phyloP scores from a whole-genome alignment of 1,284 basidiomycete genomes.

The Naganishia albida region DNA sequence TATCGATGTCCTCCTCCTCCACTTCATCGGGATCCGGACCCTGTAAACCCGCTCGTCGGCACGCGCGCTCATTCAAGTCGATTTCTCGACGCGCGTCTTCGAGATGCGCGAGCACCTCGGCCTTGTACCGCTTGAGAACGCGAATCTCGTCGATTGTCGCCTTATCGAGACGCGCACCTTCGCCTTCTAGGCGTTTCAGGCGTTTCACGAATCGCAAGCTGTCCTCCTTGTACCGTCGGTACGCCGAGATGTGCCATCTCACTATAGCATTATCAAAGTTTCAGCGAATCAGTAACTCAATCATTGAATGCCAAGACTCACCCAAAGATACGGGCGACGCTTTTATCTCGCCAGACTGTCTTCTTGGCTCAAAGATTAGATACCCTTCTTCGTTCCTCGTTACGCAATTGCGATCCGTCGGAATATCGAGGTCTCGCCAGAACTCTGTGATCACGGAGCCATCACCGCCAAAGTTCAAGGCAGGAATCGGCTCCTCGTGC shows the following conservation, averaged over 20 bases:
- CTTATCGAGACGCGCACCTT: conserved; percentile 9
- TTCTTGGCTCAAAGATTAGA: not conserved
- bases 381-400: conserved; percentile 6
- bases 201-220: conserved; percentile 9
- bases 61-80: conserved; percentile 12
- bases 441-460: conserved; percentile 11
- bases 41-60: not conserved
- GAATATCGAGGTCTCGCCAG: conserved; percentile 6
- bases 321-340: conserved; percentile 16
- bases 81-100: conserved; percentile 18
- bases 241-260: conserved; percentile 21
- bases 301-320: not conserved
- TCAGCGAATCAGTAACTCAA: not conserved
- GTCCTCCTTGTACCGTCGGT: conserved; percentile 21
- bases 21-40: conserved; percentile 1
- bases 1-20: conserved; percentile 15
- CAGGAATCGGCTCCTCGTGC: conserved; percentile 23
- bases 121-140: conserved; percentile 10
- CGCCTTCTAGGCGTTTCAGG: conserved; percentile 5
- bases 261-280: not conserved
- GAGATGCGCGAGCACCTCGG: conserved; percentile 6
- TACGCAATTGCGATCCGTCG: not conserved
- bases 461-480: conserved; percentile 12
- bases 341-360: not conserved
- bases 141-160: not conserved